Percentiles rank a stretch among this genome's conserved stretches.
Conservation (phyloP, 192 early-diverging fungal genomes). For the Gorgonomyces haynaldii region DNA sequence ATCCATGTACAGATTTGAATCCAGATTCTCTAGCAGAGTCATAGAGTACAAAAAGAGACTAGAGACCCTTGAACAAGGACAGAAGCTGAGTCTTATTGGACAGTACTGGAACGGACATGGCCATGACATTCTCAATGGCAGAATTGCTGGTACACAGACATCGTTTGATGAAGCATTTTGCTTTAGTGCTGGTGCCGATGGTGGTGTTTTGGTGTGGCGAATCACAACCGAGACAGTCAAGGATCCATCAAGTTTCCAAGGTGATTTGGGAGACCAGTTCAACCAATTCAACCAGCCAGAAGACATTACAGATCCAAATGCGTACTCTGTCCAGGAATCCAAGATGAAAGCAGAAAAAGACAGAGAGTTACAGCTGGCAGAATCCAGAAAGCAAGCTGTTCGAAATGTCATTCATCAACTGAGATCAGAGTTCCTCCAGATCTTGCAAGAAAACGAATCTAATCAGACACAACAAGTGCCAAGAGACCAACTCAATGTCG, state of each 20-base stretch:
- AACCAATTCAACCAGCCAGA: slow-evolving; percentile 9
- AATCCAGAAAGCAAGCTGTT: slow-evolving; percentile 41
- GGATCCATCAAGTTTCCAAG: background rate
- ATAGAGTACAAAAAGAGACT: background rate
- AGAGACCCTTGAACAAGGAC: background rate
- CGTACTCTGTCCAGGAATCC: slow-evolving; percentile 45
- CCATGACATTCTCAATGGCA: slow-evolving; percentile 33
- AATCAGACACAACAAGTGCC: slow-evolving; percentile 1
- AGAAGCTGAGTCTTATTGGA: slow-evolving; percentile 16
- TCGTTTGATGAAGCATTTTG: slow-evolving; percentile 47
- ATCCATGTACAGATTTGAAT: too few relatives aligned
- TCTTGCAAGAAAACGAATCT: slow-evolving; percentile 34
- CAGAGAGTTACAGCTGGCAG: slow-evolving; percentile 39
- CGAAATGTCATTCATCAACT: slow-evolving; percentile 36
- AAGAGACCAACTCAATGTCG: slow-evolving; percentile 22
- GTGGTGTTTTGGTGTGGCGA: slow-evolving; percentile 42
- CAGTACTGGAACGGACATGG: slow-evolving; percentile 43
- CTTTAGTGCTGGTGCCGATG: slow-evolving; percentile 32
- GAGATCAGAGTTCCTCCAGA: slow-evolving; percentile 35
- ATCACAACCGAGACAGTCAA: slow-evolving; percentile 22
- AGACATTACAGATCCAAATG: slow-evolving; percentile 38
- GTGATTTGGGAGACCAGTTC: slow-evolving; percentile 1
- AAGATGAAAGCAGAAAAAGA: slow-evolving; percentile 51
- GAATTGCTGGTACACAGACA: slow-evolving; percentile 18
- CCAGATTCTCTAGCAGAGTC: too few relatives aligned